Evolutionary conservation across 306 rosid genomes (phyloP), one percentile per base, ranked within the genome.

Genomic region (Sesbania bispinosa): DNA sequence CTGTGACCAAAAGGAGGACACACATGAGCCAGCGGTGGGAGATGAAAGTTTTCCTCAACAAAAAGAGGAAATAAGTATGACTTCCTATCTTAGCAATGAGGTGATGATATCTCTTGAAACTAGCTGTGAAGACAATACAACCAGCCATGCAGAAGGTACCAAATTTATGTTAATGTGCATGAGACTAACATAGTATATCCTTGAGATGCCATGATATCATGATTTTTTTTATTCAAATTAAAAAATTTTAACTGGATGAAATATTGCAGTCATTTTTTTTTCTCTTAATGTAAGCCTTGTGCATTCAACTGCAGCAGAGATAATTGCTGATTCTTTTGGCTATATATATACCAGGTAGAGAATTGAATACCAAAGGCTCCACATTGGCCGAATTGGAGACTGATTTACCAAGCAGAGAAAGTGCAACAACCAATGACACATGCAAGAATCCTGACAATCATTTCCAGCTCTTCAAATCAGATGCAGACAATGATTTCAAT

Each of bases 71-170:
- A 47, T 45, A 32, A 71, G 55, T 59, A 23, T 51, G 51, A 29
- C 33, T 35, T 20, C 69, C 47, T 30, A 63, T 69, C 77, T 13
- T 38, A 71, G 38, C 73, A 48, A 60, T 7, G 88, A 86, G 76
- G 29, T 62, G 26, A 32, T 64, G 75, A 39, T 73, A 29, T 38
- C 69, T 35, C 59, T 46, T 53, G 85, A 88, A 81, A 59, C 80
- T 60, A 54, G 53, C 53, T 6, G 3, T 27, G 78, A 75, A 63
- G 83, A 78, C 16, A 14, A 24, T 20, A 47, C 39, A 62, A 73
- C 70, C 75, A 85, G 57, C 52, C 16, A 48, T 33, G 57, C 67
- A 53, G 76, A 85, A 86, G 99, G 99, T 94, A 90, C 51, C 8
- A 42, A 26, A 66, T n/a, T 59, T 53, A 59, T 59, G 26, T 21